These are phyloP conservation scores for Penicillium sp. DNA, from an alignment of 2,329 filamentous ascomycete species.

Conservation along the genomic window DNA sequence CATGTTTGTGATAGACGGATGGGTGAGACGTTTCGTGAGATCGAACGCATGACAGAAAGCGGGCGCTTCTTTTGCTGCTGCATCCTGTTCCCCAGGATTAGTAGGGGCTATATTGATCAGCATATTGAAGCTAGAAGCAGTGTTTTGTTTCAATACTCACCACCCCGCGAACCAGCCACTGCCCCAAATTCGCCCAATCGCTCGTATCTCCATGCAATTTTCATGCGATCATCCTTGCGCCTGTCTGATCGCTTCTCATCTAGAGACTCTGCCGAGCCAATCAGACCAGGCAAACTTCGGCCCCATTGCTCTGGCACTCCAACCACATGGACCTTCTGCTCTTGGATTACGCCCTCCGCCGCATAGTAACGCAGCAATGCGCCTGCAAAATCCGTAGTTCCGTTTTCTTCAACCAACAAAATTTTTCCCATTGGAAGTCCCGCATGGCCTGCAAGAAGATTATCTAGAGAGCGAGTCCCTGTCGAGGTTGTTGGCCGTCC, in stretches of 20 bases:
- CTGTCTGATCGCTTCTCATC: slow-evolving; percentile 34
- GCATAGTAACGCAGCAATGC: slow-evolving; percentile 79
- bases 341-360: slow-evolving; percentile 84
- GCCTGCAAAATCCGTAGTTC: slow-evolving; percentile 88
- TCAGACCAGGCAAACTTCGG: slow-evolving; percentile 69
- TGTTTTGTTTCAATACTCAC: slow-evolving; percentile 39
- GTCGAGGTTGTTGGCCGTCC: slow-evolving; percentile 84
- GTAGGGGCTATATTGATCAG: slow-evolving; percentile 24
- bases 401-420: slow-evolving; percentile 74
- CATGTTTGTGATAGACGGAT: slow-evolving; percentile 46
- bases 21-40: slow-evolving; percentile 56
- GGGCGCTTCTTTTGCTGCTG: slow-evolving; percentile 29
- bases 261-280: slow-evolving; percentile 41
- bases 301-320: slow-evolving; percentile 73
- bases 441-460: slow-evolving; percentile 73
- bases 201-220: slow-evolving; percentile 98
- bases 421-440: slow-evolving; percentile 75
- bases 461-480: slow-evolving; percentile 75
- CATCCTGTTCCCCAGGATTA: slow-evolving; percentile 35
- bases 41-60: slow-evolving; percentile 67
- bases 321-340: slow-evolving; percentile 77
- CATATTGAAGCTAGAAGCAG: slow-evolving; percentile 2
- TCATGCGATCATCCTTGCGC: slow-evolving; percentile 68
- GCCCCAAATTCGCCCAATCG: slow-evolving; percentile 62
- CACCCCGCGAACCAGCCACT: slow-evolving; percentile 47